These are phyloP conservation scores for Sporothrix dimorphospora DNA, from an alignment of 2,329 filamentous ascomycete genomes.

Conservation along the genomic window DNA sequence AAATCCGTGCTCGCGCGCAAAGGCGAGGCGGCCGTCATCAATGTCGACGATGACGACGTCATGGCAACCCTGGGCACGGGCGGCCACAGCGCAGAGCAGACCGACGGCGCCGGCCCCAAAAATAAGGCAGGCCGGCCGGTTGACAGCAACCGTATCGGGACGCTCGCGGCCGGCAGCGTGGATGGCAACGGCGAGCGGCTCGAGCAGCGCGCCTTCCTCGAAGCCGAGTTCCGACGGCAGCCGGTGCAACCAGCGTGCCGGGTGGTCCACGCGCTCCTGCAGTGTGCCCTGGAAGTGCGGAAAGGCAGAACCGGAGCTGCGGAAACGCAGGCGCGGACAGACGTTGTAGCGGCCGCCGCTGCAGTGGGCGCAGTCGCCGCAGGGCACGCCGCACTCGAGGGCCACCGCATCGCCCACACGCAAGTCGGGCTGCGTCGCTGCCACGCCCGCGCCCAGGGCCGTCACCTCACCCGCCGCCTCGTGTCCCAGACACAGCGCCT, in stretches of 20 bases:
- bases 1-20: not conserved
- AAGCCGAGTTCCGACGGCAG: not conserved
- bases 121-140: not conserved
- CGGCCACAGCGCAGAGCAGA: not conserved
- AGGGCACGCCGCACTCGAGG: not conserved
- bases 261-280: not conserved
- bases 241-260: not conserved
- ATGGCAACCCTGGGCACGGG: not conserved
- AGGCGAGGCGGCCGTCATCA: not conserved
- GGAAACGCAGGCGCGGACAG: not conserved
- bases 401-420: not conserved
- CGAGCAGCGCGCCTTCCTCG: not conserved
- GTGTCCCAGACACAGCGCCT: not conserved
- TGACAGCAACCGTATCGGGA: no score
- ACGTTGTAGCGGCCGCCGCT: not conserved
- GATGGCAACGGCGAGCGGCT: not conserved
- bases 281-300: not conserved
- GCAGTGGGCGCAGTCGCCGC: not conserved
- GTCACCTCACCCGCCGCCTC: not conserved
- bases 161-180: not conserved
- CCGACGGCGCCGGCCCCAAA: not conserved
- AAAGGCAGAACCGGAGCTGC: not conserved
- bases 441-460: not conserved
- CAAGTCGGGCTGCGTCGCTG: not conserved
- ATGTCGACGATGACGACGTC: not conserved